Evolutionary conservation across 2,329 filamentous ascomycete species (phyloP).

Genomic region (Trichoderma breve): DNA sequence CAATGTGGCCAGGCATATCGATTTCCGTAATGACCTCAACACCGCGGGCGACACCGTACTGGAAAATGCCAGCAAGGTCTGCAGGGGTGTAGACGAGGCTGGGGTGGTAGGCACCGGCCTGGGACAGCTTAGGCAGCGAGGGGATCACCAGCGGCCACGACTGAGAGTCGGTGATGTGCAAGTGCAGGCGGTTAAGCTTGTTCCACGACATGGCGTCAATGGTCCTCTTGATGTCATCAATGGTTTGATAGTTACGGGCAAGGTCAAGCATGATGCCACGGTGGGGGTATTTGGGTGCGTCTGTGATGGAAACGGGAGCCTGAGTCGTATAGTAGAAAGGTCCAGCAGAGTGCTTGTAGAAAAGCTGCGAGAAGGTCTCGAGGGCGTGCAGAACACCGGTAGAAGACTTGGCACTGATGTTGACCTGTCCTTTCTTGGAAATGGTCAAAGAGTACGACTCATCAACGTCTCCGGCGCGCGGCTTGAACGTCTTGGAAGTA

Average conservation of each 20-base stretch:
- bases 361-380: slow-evolving; percentile 75
- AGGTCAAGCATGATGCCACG: slow-evolving; percentile 80
- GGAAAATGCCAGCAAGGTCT: slow-evolving; percentile 66
- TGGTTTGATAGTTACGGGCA: slow-evolving; percentile 66
- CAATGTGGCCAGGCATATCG: slow-evolving; percentile 60
- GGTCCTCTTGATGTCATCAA: slow-evolving; percentile 66
- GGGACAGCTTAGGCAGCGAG: slow-evolving; percentile 64
- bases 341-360: slow-evolving; percentile 66
- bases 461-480: slow-evolving; percentile 62
- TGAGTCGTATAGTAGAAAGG: slow-evolving; percentile 62
- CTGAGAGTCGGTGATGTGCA: slow-evolving; percentile 80
- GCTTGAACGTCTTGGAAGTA: slow-evolving; percentile 58
- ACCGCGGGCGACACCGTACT: slow-evolving; percentile 63
- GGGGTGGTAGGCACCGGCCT: slow-evolving; percentile 70
- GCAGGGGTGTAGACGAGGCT: slow-evolving; percentile 64
- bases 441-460: slow-evolving; percentile 73
- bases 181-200: slow-evolving; percentile 79
- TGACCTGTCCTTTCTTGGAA: slow-evolving; percentile 55
- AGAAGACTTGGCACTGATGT: slow-evolving; percentile 63
- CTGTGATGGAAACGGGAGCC: slow-evolving; percentile 68
- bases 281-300: slow-evolving; percentile 73
- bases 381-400: slow-evolving; percentile 69
- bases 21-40: slow-evolving; percentile 61
- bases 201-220: slow-evolving; percentile 76
- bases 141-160: slow-evolving; percentile 84